These are phyloP conservation scores for Plasmodium adleri DNA, from an alignment of 169 alveolate species.

Conservation along the genomic window DNA sequence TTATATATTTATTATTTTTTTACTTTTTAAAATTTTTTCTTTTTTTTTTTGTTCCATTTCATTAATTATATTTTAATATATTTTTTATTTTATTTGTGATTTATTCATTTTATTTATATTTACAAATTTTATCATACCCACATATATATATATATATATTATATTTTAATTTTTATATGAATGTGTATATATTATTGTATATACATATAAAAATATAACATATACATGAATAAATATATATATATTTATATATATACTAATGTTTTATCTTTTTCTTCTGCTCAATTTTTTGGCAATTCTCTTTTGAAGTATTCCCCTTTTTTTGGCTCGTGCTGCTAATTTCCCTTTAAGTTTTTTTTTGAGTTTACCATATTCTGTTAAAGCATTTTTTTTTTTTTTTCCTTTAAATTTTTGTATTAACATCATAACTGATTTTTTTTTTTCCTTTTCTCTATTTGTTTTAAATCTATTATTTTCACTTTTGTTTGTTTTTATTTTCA, in stretches of 20 bases:
- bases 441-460: conserved; percentile 61
- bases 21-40: too few species aligned
- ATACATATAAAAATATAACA: too few species aligned
- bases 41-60: too few species aligned
- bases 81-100: too few species aligned
- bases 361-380: conserved; percentile 38
- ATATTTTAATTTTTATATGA: too few species aligned
- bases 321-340: conserved; percentile 60
- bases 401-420: conserved; percentile 36
- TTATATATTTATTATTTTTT: too few species aligned
- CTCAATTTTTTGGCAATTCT: conserved; percentile 52
- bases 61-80: too few species aligned
- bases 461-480: conserved; percentile 28
- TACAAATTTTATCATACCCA: too few species aligned
- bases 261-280: conserved; percentile 26
- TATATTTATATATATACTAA: background rate
- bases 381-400: conserved; percentile 43
- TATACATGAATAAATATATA: background rate
- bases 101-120: too few species aligned
- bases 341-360: conserved; percentile 65
- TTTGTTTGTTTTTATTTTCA: conserved; percentile 22
- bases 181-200: too few species aligned
- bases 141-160: too few species aligned
- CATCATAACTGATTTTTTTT: conserved; percentile 64
- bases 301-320: conserved; percentile 37